phyloP scores from a whole-genome alignment of 169 alveolate species.

The Ophryocystis elektroscirrha region DNA sequence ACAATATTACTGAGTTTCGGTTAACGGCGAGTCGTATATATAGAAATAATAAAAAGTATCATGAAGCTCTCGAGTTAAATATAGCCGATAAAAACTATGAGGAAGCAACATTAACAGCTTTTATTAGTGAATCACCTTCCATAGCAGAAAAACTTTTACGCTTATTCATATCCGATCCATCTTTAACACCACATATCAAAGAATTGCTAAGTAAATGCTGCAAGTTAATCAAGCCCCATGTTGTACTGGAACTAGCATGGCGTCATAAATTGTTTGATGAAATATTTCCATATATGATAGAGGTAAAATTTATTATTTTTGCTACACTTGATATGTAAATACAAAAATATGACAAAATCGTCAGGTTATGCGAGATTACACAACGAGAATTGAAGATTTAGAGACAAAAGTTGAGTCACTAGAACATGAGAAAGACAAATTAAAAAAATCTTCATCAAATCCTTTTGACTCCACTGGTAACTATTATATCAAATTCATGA shows the following conservation, averaged over 20 bases:
- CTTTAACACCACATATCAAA: background rate
- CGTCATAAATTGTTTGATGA: background rate
- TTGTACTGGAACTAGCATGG: background rate
- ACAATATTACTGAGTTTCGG: constrained; percentile 73
- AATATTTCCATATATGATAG: background rate
- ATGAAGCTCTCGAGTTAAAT: constrained; percentile 18
- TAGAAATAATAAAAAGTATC: constrained; percentile 61
- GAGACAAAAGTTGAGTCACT: too few relatives aligned
- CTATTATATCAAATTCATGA: too few relatives aligned
- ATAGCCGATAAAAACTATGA: background rate
- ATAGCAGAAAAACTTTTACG: background rate
- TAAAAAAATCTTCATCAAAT: too few relatives aligned
- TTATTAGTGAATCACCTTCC: background rate
- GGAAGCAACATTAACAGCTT: background rate
- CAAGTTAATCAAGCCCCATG: background rate
- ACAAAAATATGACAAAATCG: too few relatives aligned
- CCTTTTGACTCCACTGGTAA: too few relatives aligned
- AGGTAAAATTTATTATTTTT: too few relatives aligned
- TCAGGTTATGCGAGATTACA: too few relatives aligned
- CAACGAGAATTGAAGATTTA: too few relatives aligned
- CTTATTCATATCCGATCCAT: background rate
- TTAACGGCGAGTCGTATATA: constrained; percentile 76
- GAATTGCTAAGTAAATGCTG: background rate
- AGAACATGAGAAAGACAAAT: too few relatives aligned
- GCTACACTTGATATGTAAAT: too few relatives aligned